A percentile compares a stretch with the other conserved stretches of the same genome.
These are phyloP conservation scores for Coemansia sp. DNA, from an alignment of 192 early-diverging fungal genomes.

Conservation along the genomic window DNA sequence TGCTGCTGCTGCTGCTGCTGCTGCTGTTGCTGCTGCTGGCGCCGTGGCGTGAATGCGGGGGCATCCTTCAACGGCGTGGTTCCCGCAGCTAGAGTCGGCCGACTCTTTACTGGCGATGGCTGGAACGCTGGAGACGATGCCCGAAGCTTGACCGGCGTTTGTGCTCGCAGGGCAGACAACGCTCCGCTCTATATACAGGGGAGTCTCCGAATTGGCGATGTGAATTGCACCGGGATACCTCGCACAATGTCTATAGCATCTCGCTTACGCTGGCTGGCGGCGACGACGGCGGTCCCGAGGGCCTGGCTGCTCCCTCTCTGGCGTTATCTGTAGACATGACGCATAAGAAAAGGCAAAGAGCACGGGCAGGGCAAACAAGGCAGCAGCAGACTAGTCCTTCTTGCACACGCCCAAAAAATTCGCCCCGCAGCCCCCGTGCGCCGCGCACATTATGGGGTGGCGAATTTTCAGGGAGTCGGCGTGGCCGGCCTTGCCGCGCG, in stretches of 20 bases:
- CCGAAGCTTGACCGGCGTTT: constrained; percentile 15
- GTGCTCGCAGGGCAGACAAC: constrained; percentile 1
- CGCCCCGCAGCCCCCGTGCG: no score
- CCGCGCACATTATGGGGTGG: no score
- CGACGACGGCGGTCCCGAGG: not conserved
- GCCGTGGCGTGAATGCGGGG: constrained; percentile 28
- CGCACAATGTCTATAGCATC: not conserved
- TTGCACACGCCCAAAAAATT: no score
- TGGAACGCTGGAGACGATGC: constrained; percentile 45
- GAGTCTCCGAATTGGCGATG: not conserved
- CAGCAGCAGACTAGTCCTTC: not conserved
- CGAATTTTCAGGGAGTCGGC: no score
- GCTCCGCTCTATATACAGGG: constrained; percentile 2
- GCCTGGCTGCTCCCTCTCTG: not conserved
- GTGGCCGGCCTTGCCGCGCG: no score
- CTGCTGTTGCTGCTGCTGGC: constrained; percentile 6
- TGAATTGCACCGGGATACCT: not conserved
- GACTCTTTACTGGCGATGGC: constrained; percentile 16
- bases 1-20: not conserved
- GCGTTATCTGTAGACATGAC: not conserved
- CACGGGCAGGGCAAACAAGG: not conserved
- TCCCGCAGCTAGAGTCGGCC: not conserved
- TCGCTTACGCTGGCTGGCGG: constrained; percentile 1
- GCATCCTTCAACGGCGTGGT: constrained; percentile 11
- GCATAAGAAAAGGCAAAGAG: not conserved